Conservation (phyloP, 2,329 filamentous ascomycete species). For the Fusarium sp. region DNA sequence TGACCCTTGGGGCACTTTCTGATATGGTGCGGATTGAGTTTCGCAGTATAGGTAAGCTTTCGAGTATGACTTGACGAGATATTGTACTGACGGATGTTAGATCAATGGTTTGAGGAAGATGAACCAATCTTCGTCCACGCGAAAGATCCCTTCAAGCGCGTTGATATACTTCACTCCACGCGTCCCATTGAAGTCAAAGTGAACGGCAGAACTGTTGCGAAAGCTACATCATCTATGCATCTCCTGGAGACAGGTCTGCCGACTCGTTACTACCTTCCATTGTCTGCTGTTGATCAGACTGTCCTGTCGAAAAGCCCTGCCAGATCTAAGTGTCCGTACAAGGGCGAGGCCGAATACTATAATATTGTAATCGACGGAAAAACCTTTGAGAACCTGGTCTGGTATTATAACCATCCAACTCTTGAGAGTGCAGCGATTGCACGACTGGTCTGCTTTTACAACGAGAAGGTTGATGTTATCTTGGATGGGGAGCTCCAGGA, state of each 20-base stretch:
- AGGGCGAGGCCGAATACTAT: slow-evolving; percentile 72
- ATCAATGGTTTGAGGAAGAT: slow-evolving; percentile 65
- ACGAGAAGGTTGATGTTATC: slow-evolving; percentile 73
- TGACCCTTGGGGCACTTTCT: slow-evolving; percentile 47
- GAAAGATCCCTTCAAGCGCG: slow-evolving; percentile 73
- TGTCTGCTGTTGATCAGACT: slow-evolving; percentile 58
- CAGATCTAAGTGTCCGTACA: slow-evolving; percentile 72
- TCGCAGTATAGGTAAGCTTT: slow-evolving; percentile 46
- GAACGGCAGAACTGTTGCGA: slow-evolving; percentile 58
- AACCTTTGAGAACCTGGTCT: slow-evolving; percentile 62
- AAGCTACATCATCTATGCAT: slow-evolving; percentile 59
- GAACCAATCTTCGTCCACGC: slow-evolving; percentile 68
- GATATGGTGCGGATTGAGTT: slow-evolving; percentile 50
- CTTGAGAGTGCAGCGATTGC: slow-evolving; percentile 65
- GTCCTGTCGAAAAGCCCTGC: slow-evolving; percentile 61
- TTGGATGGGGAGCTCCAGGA: slow-evolving; percentile 59
- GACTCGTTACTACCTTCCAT: slow-evolving; percentile 67
- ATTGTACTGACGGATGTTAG: slow-evolving; percentile 30
- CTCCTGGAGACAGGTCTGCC: slow-evolving; percentile 70
- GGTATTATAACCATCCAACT: slow-evolving; percentile 70
- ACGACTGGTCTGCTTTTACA: slow-evolving; percentile 71
- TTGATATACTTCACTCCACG: slow-evolving; percentile 68
- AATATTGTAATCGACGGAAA: slow-evolving; percentile 59
- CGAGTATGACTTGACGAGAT: fast-evolving
- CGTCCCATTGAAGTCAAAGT: slow-evolving; percentile 62